Evolutionary conservation across 345 rosid genomes (phyloP).

Genomic region (Boechera divaricarpa): DNA sequence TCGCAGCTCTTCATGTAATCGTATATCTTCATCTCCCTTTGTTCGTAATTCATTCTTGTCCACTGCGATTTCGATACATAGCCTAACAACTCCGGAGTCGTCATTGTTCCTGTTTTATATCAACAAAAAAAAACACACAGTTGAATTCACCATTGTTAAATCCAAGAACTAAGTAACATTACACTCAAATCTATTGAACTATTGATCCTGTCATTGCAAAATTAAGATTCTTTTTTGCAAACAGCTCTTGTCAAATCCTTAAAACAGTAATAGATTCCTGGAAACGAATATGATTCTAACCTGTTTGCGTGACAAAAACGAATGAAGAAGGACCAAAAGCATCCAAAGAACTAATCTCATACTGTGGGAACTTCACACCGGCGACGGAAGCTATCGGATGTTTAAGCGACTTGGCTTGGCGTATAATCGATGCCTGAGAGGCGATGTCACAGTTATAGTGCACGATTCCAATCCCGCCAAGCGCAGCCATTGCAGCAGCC

Average conservation of each 20-base stretch:
- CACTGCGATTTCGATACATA: conserved; percentile 68
- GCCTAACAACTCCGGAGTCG: conserved; percentile 59
- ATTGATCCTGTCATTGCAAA: neutral
- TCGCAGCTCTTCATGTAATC: conserved; percentile 63
- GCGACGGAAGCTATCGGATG: conserved; percentile 69
- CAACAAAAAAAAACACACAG: conserved; percentile 1
- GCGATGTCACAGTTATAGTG: conserved; percentile 69
- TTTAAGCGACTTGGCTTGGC: conserved; percentile 70
- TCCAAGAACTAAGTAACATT: neutral
- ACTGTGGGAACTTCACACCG: conserved; percentile 52
- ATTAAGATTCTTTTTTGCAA: neutral
- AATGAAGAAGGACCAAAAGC: conserved; percentile 54
- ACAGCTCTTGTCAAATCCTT: neutral
- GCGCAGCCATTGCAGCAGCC: conserved; percentile 90
- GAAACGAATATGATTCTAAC: conserved; percentile 40
- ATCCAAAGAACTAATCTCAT: conserved; percentile 41
- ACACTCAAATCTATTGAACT: neutral
- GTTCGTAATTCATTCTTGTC: conserved; percentile 46
- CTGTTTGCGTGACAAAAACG: conserved; percentile 48
- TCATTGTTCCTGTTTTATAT: conserved; percentile 50
- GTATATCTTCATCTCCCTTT: conserved; percentile 59
- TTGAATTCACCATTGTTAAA: neutral
- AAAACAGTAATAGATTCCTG: conserved; percentile 20
- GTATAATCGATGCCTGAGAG: conserved; percentile 66
- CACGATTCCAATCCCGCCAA: conserved; percentile 80